Base-by-base conservation (phyloP, 306 rosid genomes). In the Castanea mollissima region DNA sequence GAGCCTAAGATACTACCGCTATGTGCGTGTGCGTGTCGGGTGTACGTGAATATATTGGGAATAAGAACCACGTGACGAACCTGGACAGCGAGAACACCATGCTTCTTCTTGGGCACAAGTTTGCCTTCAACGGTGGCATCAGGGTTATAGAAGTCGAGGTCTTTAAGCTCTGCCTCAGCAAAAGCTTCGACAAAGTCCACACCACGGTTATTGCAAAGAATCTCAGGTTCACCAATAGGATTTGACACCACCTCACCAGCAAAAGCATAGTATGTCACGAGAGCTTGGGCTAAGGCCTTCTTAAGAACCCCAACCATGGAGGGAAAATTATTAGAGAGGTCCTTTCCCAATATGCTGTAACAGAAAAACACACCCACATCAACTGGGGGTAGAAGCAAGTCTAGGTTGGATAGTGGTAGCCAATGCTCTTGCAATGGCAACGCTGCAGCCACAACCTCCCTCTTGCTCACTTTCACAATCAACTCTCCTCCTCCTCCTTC, bases 371-470 rank as follows among this genome's bases (percentile, higher is more conserved):
- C 87, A 1, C 92, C 91, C 5, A 89, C 94, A 57, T 93, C 90
- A 0, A 93, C 1, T 0, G 84, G 78, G 1, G 97, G 98, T 15
- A 93, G 81, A n/a, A 93, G 91, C 5, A 93, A 82, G 83, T 93
- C 98, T 23, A 91, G 94, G 82, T 93, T 89, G 18, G 97, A 93
- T 27, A 93, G 87, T 55, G 94, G 93, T 0, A 93, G 90, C 93
- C 92, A 87, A 70, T 91, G 91, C 18, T 89, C 84, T 72, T 89
- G 91, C 80, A 87, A 14, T 19, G 98, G 98, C 9, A 89, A 29
- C 19, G 79, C 59, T 13, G 94, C 82, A 7, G 92, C 87, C 56
- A 93, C 93, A 59, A 91, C 83, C 55, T 89, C 96, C 71, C 81
- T 86, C 25, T 83, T 80, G 15, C 12, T 83, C 49, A 75, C 81